Evolutionary conservation across 371 early-diverging fungal species (phyloP).

Genomic region (Mortierella polycephala): DNA sequence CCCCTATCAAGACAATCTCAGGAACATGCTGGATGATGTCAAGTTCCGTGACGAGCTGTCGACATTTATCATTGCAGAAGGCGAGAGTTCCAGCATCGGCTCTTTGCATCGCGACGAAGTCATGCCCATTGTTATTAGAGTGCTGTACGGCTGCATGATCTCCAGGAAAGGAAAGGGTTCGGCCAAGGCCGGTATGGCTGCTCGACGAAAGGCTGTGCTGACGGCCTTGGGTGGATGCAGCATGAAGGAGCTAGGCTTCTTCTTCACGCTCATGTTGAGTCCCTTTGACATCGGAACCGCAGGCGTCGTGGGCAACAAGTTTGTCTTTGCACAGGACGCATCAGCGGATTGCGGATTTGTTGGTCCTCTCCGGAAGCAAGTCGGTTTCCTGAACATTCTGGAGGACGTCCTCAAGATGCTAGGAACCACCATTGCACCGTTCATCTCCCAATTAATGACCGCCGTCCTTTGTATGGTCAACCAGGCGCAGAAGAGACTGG

Average conservation of each 20-base stretch:
- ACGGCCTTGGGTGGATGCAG: constrained; percentile 76
- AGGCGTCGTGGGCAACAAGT: constrained; percentile 11
- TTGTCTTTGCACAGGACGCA: constrained; percentile 28
- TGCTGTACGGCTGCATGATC: constrained; percentile 92
- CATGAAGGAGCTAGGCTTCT: constrained; percentile 71
- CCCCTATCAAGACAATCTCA: constrained; percentile 80
- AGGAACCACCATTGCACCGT: constrained; percentile 73
- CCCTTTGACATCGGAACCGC: constrained; percentile 66
- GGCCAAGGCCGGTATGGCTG: constrained; percentile 70
- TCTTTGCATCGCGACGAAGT: constrained; percentile 72
- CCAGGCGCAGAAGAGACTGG: constrained; percentile 58
- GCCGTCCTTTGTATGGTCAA: constrained; percentile 77
- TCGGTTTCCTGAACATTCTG: constrained; percentile 82
- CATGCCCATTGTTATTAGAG: constrained; percentile 80
- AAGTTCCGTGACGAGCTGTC: constrained; percentile 91
- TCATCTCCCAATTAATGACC: constrained; percentile 73
- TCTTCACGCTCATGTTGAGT: constrained; percentile 83
- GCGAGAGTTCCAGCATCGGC: constrained; percentile 69
- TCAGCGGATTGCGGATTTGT: constrained; percentile 50
- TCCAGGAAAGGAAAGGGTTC: constrained; percentile 73
- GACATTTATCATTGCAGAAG: constrained; percentile 72
- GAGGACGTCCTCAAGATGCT: constrained; percentile 88
- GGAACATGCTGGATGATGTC: constrained; percentile 81
- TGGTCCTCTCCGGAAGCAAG: constrained; percentile 72
- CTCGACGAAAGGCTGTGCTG: constrained; percentile 84